These are phyloP conservation scores for Pleurotus citrinopileatus DNA, from an alignment of 768 basidiomycete species.

Conservation along the genomic window DNA sequence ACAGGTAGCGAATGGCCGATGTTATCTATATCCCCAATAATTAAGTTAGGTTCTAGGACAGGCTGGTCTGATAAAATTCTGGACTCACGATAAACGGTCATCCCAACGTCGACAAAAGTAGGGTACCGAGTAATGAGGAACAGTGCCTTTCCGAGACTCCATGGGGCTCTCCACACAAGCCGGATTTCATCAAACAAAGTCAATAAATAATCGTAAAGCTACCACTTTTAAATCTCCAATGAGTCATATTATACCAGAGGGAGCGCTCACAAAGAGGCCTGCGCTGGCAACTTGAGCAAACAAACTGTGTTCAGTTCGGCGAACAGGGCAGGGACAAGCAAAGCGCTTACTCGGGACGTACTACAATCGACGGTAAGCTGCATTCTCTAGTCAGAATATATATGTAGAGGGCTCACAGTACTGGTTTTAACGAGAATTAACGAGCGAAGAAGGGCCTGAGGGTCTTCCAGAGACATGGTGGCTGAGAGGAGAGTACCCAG, in stretches of 20 bases:
- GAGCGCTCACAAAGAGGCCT: neutral
- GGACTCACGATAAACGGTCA: slow-evolving; percentile 3
- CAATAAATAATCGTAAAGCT: slow-evolving; percentile 8
- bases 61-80: neutral
- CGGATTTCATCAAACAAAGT: neutral
- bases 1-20: neutral
- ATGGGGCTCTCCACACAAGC: slow-evolving; percentile 7
- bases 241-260: neutral
- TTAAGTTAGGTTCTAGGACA: neutral
- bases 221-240: too few relatives aligned
- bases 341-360: slow-evolving; percentile 6
- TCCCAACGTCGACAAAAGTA: slow-evolving; percentile 1
- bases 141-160: slow-evolving; percentile 9
- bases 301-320: too few relatives aligned
- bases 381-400: too few relatives aligned
- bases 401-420: too few relatives aligned
- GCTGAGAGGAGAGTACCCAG: neutral
- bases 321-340: neutral
- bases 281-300: slow-evolving; percentile 5
- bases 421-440: neutral
- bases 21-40: neutral
- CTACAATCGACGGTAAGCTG: neutral
- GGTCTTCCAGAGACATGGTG: slow-evolving; percentile 3
- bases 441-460: neutral
- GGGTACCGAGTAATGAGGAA: slow-evolving; percentile 10